These are phyloP conservation scores for Rhizopus stolonifer DNA, from an alignment of 371 early-diverging fungal species.

Conservation along the genomic window DNA sequence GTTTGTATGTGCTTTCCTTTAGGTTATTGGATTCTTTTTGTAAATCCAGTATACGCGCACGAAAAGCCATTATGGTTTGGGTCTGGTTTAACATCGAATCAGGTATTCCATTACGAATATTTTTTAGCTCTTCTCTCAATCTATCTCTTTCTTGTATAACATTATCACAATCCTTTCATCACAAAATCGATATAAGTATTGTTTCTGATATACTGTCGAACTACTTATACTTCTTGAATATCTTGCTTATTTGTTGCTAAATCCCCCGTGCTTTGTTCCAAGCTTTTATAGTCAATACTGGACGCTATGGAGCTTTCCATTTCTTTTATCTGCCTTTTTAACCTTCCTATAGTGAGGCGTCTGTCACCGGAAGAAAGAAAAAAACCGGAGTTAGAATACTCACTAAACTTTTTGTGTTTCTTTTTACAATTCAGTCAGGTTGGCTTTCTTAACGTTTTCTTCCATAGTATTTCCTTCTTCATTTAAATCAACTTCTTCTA, in stretches of 20 bases:
- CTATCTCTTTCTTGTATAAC: conserved; percentile 61
- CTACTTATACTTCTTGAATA: conserved; percentile 67
- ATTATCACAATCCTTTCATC: conserved; percentile 62
- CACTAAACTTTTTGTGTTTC: neutral
- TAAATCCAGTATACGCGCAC: conserved; percentile 47
- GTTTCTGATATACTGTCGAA: too few species aligned
- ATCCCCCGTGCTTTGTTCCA: conserved; percentile 44
- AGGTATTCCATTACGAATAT: conserved; percentile 57
- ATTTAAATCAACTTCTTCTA: conserved; percentile 29
- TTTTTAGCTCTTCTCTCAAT: conserved; percentile 65
- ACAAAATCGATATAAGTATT: too few species aligned
- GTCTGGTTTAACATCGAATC: conserved; percentile 47
- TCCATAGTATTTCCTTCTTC: conserved; percentile 33
- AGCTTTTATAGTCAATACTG: conserved; percentile 16
- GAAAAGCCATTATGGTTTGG: conserved; percentile 50
- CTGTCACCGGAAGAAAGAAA: conserved; percentile 8
- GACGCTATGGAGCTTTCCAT: conserved; percentile 22
- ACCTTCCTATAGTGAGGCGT: conserved; percentile 36
- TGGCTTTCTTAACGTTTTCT: conserved; percentile 53
- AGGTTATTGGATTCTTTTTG: conserved; percentile 44
- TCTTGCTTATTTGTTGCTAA: conserved; percentile 59
- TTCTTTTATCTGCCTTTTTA: conserved; percentile 44
- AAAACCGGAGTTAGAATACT: neutral
- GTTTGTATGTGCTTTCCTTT: conserved; percentile 30
- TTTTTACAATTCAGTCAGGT: conserved; percentile 48